phyloP scores from a whole-genome alignment of 169 alveolate genomes.

The Cryptosporidium viatorum region DNA sequence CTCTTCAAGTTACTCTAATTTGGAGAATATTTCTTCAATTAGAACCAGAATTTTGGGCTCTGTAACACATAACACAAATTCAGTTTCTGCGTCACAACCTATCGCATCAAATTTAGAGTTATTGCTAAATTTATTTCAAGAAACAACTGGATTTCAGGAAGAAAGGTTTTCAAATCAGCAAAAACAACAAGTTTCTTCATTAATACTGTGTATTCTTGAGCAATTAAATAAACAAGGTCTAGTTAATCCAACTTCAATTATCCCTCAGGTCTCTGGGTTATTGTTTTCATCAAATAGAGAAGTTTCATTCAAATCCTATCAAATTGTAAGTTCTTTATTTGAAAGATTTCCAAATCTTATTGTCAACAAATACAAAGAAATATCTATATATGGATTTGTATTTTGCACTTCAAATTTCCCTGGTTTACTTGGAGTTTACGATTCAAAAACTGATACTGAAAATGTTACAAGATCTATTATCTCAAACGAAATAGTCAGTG shows the following conservation, averaged over 20 bases:
- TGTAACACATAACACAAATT: constrained; percentile 2
- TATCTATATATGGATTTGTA: constrained; percentile 52
- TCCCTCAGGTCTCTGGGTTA: constrained; percentile 61
- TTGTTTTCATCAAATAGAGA: constrained; percentile 57
- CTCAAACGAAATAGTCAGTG: constrained; percentile 5
- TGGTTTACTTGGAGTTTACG: constrained; percentile 24
- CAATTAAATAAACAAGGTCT: constrained; percentile 67
- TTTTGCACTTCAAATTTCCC: constrained; percentile 11
- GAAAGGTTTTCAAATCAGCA: constrained; percentile 31
- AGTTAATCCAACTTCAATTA: constrained; percentile 73
- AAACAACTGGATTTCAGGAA: neutral
- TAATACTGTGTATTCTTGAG: constrained; percentile 61
- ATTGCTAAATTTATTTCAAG: constrained; percentile 13
- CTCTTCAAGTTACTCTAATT: constrained; percentile 14
- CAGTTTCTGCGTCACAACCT: constrained; percentile 74
- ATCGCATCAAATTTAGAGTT: constrained; percentile 59
- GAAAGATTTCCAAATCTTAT: constrained; percentile 64
- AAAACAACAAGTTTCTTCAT: constrained; percentile 40
- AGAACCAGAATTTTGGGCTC: constrained; percentile 31
- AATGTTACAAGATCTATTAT: neutral
- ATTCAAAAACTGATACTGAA: constrained; percentile 1
- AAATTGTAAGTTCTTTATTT: constrained; percentile 38
- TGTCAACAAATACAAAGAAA: constrained; percentile 55
- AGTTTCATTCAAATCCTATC: constrained; percentile 38
- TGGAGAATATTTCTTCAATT: constrained; percentile 39